A percentile compares a stretch with the other conserved stretches of the same genome.
Evolutionary conservation across 1,284 basidiomycete species (phyloP).

Genomic region (Austroboletus novae-zelandiae): DNA sequence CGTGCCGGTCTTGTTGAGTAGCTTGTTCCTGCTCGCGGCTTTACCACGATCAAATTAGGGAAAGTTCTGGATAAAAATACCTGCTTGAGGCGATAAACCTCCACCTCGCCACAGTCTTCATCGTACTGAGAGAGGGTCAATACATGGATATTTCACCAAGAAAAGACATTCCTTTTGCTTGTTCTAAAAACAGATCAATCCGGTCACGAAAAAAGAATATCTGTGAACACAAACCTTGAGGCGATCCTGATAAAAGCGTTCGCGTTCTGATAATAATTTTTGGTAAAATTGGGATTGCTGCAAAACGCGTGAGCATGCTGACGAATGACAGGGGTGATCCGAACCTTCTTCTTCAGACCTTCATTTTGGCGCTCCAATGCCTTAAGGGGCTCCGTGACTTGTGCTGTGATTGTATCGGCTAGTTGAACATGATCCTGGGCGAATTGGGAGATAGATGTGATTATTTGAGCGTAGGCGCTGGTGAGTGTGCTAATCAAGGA

Average conservation of each 20-base stretch:
- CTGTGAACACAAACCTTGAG: conserved; percentile 50
- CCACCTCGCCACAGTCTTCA: conserved; percentile 70
- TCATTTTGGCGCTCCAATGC: conserved; percentile 61
- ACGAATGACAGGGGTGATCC: background rate
- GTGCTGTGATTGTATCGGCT: conserved; percentile 57
- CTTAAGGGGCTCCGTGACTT: conserved; percentile 66
- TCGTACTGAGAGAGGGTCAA: conserved; percentile 55
- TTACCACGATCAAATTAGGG: conserved; percentile 1
- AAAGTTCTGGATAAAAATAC: conserved; percentile 33
- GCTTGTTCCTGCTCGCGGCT: conserved; percentile 50
- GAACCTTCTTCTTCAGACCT: conserved; percentile 64
- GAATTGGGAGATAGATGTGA: conserved; percentile 54
- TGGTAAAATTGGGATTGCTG: conserved; percentile 71
- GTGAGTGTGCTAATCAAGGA: conserved; percentile 56
- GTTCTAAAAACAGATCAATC: conserved; percentile 40
- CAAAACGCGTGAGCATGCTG: conserved; percentile 6
- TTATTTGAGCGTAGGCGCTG: conserved; percentile 62
- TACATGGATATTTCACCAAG: conserved; percentile 1
- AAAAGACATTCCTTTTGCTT: conserved; percentile 64
- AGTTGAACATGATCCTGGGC: conserved; percentile 69
- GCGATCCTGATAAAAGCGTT: conserved; percentile 64
- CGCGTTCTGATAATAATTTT: conserved; percentile 67
- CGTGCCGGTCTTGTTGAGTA: conserved; percentile 65
- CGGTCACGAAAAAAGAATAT: conserved; percentile 1
- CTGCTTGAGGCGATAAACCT: conserved; percentile 73